phyloP scores from a whole-genome alignment of 805 yeast genomes.

The Pichia manshurica region DNA sequence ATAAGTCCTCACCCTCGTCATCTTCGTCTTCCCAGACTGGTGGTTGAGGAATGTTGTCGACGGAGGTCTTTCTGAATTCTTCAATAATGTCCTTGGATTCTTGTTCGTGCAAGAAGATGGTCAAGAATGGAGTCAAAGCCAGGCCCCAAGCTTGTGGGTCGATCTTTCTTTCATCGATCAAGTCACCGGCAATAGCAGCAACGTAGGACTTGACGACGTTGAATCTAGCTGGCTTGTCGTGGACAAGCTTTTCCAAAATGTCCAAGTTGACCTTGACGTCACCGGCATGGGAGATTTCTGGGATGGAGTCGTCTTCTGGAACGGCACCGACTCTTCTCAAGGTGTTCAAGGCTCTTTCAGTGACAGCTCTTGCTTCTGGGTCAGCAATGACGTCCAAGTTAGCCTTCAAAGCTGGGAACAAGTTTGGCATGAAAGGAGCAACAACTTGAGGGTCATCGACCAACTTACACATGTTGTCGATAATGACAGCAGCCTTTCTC shows the following conservation, averaged over 20 bases:
- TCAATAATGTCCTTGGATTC: conserved; percentile 87
- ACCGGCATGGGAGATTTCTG: conserved; percentile 99
- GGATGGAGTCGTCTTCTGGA: conserved; percentile 81
- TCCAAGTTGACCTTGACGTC: conserved; percentile 81
- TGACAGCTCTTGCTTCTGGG: conserved; percentile 99
- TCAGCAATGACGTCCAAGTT: conserved; percentile 97
- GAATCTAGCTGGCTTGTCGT: conserved; percentile 72
- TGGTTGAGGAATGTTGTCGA: conserved; percentile 96
- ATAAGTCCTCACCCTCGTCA: conserved; percentile 98
- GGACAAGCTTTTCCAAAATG: conserved; percentile 70
- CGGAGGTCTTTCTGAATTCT: conserved; percentile 91
- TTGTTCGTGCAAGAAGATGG: conserved; percentile 91
- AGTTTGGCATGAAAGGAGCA: conserved; percentile 96
- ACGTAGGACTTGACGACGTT: conserved; percentile 70
- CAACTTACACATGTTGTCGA: conserved; percentile 99
- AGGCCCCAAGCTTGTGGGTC: conserved; percentile 90
- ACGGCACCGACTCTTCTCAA: conserved; percentile 98
- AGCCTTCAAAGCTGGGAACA: conserved; percentile 92
- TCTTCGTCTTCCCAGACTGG: conserved; percentile 88
- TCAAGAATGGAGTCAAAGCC: conserved; percentile 87
- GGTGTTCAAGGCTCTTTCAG: conserved; percentile 93
- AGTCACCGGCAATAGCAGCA: conserved; percentile 97
- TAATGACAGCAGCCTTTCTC: conserved; percentile 99
- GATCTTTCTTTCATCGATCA: conserved; percentile 95
- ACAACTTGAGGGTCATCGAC: conserved; percentile 99